These are phyloP conservation scores for Boletus sp. DNA, from an alignment of 768 basidiomycete species.

Conservation along the genomic window DNA sequence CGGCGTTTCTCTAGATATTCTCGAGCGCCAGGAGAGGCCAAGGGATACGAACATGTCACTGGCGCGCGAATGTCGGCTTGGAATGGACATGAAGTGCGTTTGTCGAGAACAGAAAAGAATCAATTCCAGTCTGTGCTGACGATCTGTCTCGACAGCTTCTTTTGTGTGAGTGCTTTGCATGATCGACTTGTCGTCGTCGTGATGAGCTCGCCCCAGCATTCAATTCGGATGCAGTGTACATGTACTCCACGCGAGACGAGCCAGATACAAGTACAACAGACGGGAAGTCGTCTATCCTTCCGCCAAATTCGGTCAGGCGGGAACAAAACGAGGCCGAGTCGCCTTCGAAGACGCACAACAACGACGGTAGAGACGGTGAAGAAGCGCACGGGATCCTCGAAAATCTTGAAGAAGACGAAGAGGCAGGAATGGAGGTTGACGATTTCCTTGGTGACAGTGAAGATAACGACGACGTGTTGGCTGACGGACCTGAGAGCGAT, in stretches of 20 bases:
- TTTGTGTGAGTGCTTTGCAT: conserved; percentile 46
- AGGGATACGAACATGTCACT: conserved; percentile 61
- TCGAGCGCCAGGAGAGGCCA: conserved; percentile 33
- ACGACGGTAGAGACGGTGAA: not conserved
- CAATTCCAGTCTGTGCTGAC: conserved; percentile 9
- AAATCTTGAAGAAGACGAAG: conserved; percentile 18
- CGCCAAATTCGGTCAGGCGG: conserved; percentile 23
- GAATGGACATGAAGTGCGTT: conserved; percentile 71
- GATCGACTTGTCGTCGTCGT: conserved; percentile 1
- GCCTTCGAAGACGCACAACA: not conserved
- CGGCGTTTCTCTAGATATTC: conserved; percentile 65
- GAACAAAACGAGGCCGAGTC: not conserved
- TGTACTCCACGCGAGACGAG: conserved; percentile 71
- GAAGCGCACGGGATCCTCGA: not conserved
- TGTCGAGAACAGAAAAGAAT: not conserved
- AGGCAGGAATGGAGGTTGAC: conserved; percentile 27
- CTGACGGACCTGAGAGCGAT: conserved; percentile 31
- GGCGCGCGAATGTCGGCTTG: conserved; percentile 66
- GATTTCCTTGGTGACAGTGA: conserved; percentile 30
- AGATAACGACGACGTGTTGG: conserved; percentile 20
- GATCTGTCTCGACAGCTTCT: conserved; percentile 44
- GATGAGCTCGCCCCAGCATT: conserved; percentile 48
- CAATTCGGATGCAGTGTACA: conserved; percentile 66
- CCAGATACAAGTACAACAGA: conserved; percentile 31
- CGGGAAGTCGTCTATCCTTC: conserved; percentile 25